These are phyloP conservation scores for Plasmodium falciparum DNA, from an alignment of 169 alveolate species.

Conservation along the genomic window DNA sequence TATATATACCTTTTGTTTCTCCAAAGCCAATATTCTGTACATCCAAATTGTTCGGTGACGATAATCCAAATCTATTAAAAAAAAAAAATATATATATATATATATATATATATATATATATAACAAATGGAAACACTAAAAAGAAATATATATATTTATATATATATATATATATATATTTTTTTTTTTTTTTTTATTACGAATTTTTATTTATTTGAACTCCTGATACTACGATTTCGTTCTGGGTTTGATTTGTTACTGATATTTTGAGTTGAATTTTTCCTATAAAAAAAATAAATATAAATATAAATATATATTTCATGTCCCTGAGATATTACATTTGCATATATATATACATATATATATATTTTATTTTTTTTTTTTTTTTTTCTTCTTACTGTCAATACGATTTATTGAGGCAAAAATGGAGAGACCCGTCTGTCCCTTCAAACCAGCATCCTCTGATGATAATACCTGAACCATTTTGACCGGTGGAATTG, in stretches of 20 bases:
- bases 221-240: slow-evolving; percentile 51
- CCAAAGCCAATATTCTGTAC: slow-evolving; percentile 48
- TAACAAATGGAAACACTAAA: not conserved
- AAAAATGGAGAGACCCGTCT: slow-evolving; percentile 42
- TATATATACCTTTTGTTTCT: slow-evolving; percentile 47
- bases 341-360: too few relatives aligned
- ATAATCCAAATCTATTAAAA: slow-evolving; percentile 53
- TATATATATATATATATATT: too few relatives aligned
- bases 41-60: slow-evolving; percentile 52
- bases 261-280: slow-evolving; percentile 54
- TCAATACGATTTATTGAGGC: slow-evolving; percentile 66
- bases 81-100: not conserved
- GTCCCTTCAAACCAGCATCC: slow-evolving; percentile 69
- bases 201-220: slow-evolving; percentile 75
- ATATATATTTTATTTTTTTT: too few relatives aligned
- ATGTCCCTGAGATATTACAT: too few relatives aligned
- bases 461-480: slow-evolving; percentile 52
- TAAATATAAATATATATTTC: not conserved
- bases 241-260: slow-evolving; percentile 48
- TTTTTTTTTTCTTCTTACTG: not conserved
- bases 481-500: slow-evolving; percentile 59
- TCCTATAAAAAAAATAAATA: slow-evolving; percentile 8
- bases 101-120: not conserved
- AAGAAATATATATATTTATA: not conserved
- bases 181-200: not conserved